phyloP scores from a whole-genome alignment of 768 basidiomycete genomes.

The Omphalotus guepiniiformis region DNA sequence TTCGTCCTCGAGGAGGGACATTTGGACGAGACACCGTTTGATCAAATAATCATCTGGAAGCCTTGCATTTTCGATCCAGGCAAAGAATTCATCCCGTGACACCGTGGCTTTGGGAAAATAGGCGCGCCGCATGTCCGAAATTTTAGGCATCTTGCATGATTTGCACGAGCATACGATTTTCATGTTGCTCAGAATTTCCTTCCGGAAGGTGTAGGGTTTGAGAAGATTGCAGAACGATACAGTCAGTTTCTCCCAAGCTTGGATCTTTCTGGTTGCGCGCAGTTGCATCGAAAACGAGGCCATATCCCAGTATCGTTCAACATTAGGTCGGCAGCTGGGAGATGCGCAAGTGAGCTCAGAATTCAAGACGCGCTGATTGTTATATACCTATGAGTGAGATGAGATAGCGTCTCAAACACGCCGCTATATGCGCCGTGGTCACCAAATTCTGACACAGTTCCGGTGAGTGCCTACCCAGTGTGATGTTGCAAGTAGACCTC shows the following conservation, averaged over 20 bases:
- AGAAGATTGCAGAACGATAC: constrained; percentile 20
- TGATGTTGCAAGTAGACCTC: constrained; percentile 4
- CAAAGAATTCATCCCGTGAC: background rate
- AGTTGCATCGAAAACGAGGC: constrained; percentile 25
- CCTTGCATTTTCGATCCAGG: background rate
- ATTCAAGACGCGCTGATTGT: background rate
- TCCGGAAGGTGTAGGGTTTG: constrained; percentile 17
- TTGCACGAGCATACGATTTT: constrained; percentile 31
- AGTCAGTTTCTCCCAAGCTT: constrained; percentile 30
- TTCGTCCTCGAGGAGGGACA: constrained; percentile 1
- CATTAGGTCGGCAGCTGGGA: constrained; percentile 18
- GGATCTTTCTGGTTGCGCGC: constrained; percentile 24
- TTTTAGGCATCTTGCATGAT: constrained; percentile 22
- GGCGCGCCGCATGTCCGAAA: constrained; percentile 11
- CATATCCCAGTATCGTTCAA: constrained; percentile 16
- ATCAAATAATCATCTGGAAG: background rate
- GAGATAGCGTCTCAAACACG: constrained; percentile 26
- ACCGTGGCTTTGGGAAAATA: background rate
- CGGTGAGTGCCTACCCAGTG: background rate
- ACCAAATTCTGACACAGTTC: background rate
- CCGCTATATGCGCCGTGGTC: constrained; percentile 17
- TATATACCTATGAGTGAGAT: constrained; percentile 33
- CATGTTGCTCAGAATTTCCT: constrained; percentile 23
- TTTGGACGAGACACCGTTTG: background rate
- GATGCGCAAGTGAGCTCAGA: background rate